A percentile compares a stretch with the other conserved stretches of the same genome.
Evolutionary conservation across 176 grass and related monocot species (phyloP).

Genomic region (Puya raimondii): DNA sequence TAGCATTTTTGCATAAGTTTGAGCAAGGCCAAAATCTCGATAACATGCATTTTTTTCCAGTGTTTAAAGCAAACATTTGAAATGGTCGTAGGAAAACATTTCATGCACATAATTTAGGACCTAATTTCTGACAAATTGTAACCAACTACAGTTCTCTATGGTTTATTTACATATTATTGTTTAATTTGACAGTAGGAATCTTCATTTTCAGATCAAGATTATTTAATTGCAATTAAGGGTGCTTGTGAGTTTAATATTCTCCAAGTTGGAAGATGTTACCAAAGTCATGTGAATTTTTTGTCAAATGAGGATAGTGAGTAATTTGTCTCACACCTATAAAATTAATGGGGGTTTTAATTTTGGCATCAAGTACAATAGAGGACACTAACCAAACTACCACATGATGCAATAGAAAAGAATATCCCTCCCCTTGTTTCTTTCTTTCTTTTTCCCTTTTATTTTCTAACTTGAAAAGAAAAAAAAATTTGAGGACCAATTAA

Average conservation of each 20-base stretch:
- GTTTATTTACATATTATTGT: not conserved
- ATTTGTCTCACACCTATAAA: not conserved
- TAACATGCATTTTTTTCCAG: not conserved
- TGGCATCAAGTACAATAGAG: not conserved
- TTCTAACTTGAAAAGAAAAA: not conserved
- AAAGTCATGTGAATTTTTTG: not conserved
- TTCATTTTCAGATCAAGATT: not conserved
- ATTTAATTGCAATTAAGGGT: not conserved
- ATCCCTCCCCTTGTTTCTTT: not conserved
- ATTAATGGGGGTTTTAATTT: not conserved
- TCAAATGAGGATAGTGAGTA: not conserved
- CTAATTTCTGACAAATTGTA: not conserved
- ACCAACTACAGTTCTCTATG: too few relatives aligned
- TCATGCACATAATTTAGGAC: not conserved
- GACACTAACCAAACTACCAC: not conserved
- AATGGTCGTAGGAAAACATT: not conserved
- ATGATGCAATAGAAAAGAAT: not conserved
- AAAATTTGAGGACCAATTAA: not conserved
- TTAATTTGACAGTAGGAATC: not conserved
- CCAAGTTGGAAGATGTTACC: constrained; percentile 1
- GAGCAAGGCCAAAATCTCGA: too few relatives aligned
- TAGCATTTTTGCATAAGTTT: too few relatives aligned
- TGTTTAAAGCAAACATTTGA: not conserved
- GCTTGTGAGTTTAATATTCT: not conserved
- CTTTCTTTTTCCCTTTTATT: not conserved